Conservation (phyloP, 1,284 basidiomycete genomes). For the Melampsora larici-populina region DNA sequence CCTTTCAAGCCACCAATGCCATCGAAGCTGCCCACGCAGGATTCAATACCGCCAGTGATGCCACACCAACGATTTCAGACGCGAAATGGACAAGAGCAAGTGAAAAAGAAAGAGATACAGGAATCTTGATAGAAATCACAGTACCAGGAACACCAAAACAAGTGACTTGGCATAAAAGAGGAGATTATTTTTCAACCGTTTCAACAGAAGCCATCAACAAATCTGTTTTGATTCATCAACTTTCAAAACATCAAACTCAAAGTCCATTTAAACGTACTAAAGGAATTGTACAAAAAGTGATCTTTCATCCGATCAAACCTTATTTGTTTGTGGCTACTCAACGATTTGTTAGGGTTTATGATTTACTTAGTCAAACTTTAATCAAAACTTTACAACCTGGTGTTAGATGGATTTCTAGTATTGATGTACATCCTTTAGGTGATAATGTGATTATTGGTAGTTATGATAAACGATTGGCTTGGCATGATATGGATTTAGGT, state of each 20-base stretch:
- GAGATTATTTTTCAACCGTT: slow-evolving; percentile 93
- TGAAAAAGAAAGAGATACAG: slow-evolving; percentile 57
- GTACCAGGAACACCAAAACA: slow-evolving; percentile 76
- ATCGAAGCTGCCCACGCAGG: slow-evolving; percentile 50
- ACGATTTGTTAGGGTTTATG: slow-evolving; percentile 92
- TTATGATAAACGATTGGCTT: slow-evolving; percentile 94
- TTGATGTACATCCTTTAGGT: slow-evolving; percentile 92
- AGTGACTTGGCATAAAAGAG: slow-evolving; percentile 86
- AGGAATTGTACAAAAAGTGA: slow-evolving; percentile 81
- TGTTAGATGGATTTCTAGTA: slow-evolving; percentile 91
- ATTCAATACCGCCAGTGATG: slow-evolving; percentile 52
- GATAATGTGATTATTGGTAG: slow-evolving; percentile 95
- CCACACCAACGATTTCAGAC: slow-evolving; percentile 54
- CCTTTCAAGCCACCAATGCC: slow-evolving; percentile 57
- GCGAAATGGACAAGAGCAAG: slow-evolving; percentile 59
- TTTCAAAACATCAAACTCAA: slow-evolving; percentile 88
- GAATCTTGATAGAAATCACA: slow-evolving; percentile 58
- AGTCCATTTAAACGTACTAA: slow-evolving; percentile 94
- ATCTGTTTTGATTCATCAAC: slow-evolving; percentile 88
- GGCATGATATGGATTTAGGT: slow-evolving; percentile 96
- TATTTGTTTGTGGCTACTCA: slow-evolving; percentile 99
- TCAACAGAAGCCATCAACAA: slow-evolving; percentile 61
- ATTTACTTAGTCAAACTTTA: slow-evolving; percentile 86
- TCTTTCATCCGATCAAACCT: slow-evolving; percentile 91
- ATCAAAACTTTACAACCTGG: slow-evolving; percentile 89